Evolutionary conservation across 2,329 filamentous ascomycete species (phyloP).

Genomic region (Ceratocystis destructans): DNA sequence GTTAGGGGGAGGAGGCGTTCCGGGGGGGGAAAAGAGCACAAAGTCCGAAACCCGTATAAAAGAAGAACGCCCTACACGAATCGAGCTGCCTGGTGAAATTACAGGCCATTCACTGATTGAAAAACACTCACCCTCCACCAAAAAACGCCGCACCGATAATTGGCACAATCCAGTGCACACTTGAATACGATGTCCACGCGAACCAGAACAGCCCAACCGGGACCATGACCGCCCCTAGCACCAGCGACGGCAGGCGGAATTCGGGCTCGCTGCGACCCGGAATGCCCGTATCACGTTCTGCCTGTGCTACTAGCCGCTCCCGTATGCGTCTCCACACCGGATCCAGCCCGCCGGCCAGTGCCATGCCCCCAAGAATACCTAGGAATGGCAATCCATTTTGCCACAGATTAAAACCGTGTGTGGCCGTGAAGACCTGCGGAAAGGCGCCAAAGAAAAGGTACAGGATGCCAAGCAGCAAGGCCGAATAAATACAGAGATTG

Average conservation of each 20-base stretch:
- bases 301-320: constrained; percentile 39
- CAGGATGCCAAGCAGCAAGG: constrained; percentile 71
- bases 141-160: constrained; percentile 62
- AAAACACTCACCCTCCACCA: constrained; percentile 48
- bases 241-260: constrained; percentile 64
- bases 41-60: neutral
- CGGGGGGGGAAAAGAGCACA: constrained; percentile 4
- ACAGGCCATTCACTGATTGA: neutral
- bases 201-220: constrained; percentile 78
- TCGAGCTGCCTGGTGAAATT: too few species aligned
- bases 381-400: constrained; percentile 70
- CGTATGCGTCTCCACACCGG: constrained; percentile 54
- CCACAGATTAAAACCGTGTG: constrained; percentile 65
- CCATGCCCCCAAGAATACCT: constrained; percentile 55
- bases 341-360: constrained; percentile 46
- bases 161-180: constrained; percentile 62
- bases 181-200: constrained; percentile 66
- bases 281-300: constrained; percentile 35
- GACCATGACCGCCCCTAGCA: constrained; percentile 61
- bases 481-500: constrained; percentile 67
- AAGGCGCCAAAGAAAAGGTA: constrained; percentile 91
- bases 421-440: constrained; percentile 58
- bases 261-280: constrained; percentile 62
- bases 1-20: neutral
- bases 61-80: neutral